Evolutionary conservation across 176 grass and related monocot species (phyloP).

Genomic region (Thinopyrum elongatum): DNA sequence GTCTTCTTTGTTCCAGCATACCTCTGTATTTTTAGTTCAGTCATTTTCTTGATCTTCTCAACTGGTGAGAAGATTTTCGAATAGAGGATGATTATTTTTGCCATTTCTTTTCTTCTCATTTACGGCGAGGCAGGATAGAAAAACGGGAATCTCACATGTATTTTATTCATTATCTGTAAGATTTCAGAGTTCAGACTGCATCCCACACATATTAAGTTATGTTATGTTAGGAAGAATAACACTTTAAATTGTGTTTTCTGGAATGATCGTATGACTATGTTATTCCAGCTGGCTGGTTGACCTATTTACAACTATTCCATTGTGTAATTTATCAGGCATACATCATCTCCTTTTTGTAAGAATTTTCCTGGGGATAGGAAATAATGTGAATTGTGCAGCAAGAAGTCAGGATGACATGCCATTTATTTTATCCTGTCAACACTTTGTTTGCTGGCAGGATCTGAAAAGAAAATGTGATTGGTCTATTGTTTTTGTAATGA

Average conservation of each 20-base stretch:
- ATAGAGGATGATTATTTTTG: slow-evolving; percentile 19
- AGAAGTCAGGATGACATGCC: neutral
- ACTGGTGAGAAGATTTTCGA: slow-evolving; percentile 6
- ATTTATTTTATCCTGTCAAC: neutral
- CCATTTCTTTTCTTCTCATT: slow-evolving; percentile 4
- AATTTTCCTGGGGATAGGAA: neutral
- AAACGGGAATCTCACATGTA: slow-evolving; percentile 19
- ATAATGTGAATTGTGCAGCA: neutral
- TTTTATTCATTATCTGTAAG: slow-evolving; percentile 5
- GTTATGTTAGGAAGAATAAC: neutral
- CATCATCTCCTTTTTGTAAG: too few relatives aligned
- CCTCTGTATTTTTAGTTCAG: slow-evolving; percentile 20
- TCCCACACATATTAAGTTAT: slow-evolving; percentile 10
- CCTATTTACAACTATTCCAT: neutral
- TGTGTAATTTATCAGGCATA: neutral
- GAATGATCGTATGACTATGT: neutral
- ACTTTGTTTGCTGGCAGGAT: neutral
- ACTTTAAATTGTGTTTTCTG: neutral
- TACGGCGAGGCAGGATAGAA: slow-evolving; percentile 18
- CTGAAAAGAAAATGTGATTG: neutral
- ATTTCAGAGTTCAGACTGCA: slow-evolving; percentile 26
- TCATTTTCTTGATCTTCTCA: slow-evolving; percentile 20
- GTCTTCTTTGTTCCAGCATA: slow-evolving; percentile 7
- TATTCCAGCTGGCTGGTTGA: neutral
- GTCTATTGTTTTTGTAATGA: neutral